phyloP scores from a whole-genome alignment of 495 filamentous ascomycete species.

The Aspergillus affinis region DNA sequence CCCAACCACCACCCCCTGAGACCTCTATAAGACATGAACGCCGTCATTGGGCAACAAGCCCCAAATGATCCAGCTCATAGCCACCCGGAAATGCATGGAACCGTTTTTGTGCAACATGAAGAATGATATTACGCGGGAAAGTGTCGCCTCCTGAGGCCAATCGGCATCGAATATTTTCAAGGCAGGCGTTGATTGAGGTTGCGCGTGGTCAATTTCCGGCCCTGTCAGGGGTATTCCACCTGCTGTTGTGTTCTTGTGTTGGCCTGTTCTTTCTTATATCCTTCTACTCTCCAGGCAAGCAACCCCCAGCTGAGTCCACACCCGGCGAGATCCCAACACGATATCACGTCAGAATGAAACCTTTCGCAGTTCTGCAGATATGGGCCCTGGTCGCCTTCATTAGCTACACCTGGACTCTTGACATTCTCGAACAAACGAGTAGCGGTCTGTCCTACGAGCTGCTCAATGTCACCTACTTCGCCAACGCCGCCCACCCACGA shows the following conservation, averaged over 20 bases:
- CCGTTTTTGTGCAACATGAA: background rate
- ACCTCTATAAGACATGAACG: background rate
- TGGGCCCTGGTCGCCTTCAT: no score
- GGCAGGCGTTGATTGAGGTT: background rate
- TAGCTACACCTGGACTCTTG: background rate
- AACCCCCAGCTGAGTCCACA: background rate
- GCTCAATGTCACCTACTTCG: slow-evolving; percentile 3
- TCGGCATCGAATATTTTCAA: no score
- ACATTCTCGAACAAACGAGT: background rate
- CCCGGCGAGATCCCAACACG: background rate
- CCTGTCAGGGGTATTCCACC: background rate
- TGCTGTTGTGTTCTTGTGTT: background rate
- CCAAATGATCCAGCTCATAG: background rate
- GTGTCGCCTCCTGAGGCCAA: background rate
- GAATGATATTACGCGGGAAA: background rate
- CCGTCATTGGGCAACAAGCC: background rate
- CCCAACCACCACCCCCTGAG: background rate
- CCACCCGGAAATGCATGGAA: no score
- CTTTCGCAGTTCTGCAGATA: background rate
- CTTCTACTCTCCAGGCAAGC: no score
- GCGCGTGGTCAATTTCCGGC: background rate
- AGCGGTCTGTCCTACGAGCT: background rate
- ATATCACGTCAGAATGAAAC: background rate
- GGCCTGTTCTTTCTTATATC: no score
- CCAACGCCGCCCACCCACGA: slow-evolving; percentile 9